Percentiles rank a stretch among this genome's conserved stretches.
Conservation (phyloP, 2,329 filamentous ascomycete genomes). For the Pyrenophora teres region DNA sequence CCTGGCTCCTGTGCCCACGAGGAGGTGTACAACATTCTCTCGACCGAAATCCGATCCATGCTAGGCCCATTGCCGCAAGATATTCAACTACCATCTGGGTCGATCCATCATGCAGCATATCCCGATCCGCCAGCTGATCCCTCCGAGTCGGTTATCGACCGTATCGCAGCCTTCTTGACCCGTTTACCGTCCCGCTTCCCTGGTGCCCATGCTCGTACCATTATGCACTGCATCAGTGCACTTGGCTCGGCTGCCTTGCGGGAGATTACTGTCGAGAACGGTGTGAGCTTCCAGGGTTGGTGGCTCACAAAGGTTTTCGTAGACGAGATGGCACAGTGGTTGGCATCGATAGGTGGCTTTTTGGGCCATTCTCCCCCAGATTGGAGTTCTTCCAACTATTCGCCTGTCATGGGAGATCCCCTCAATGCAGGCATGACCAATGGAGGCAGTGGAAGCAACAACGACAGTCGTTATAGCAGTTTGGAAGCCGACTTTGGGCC, state of each 20-base stretch:
- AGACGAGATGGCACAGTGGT: constrained; percentile 90
- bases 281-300: constrained; percentile 85
- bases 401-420: constrained; percentile 37
- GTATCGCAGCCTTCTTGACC: constrained; percentile 75
- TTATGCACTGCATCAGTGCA: constrained; percentile 76
- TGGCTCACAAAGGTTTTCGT: constrained; percentile 96
- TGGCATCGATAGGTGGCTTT: constrained; percentile 89
- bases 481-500: constrained; percentile 45
- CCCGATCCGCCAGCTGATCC: constrained; percentile 33
- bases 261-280: constrained; percentile 78
- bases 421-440: constrained; percentile 39
- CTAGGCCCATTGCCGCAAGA: constrained; percentile 70
- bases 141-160: constrained; percentile 67
- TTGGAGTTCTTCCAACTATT: constrained; percentile 31
- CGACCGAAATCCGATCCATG: constrained; percentile 68
- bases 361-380: constrained; percentile 60
- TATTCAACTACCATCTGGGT: constrained; percentile 66
- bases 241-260: constrained; percentile 78
- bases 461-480: constrained; percentile 47
- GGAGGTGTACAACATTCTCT: constrained; percentile 61
- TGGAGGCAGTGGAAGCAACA: constrained; percentile 45
- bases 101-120: constrained; percentile 44
- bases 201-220: constrained; percentile 70
- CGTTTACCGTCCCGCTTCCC: constrained; percentile 73
- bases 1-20: constrained; percentile 58